Conservation (phyloP, 2,329 filamentous ascomycete species). For the Fusarium chlamydosporum region DNA sequence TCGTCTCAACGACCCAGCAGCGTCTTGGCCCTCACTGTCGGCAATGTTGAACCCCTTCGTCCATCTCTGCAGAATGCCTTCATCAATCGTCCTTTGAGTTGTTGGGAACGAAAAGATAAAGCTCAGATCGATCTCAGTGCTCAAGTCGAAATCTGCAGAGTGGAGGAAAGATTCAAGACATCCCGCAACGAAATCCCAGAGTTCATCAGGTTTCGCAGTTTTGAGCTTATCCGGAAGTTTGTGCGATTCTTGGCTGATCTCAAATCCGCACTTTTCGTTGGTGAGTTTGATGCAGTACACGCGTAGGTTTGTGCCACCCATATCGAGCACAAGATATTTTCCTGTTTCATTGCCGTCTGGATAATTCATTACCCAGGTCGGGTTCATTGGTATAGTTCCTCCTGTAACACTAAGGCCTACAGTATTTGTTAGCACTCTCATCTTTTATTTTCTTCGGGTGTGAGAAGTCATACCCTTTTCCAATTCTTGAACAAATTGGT, state of each 20-base stretch:
- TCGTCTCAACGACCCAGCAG: slow-evolving; percentile 87
- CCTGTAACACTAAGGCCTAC: slow-evolving; percentile 7
- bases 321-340: slow-evolving; percentile 5
- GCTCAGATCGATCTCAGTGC: slow-evolving; percentile 55
- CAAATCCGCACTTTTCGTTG: neutral
- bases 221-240: slow-evolving; percentile 10
- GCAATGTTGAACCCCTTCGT: slow-evolving; percentile 97
- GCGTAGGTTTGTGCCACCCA: slow-evolving; percentile 19
- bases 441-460: accelerated
- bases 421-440: neutral
- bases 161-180: neutral
- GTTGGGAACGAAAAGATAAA: slow-evolving; percentile 98
- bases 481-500: slow-evolving; percentile 12
- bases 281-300: slow-evolving; percentile 1
- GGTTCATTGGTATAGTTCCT: slow-evolving; percentile 20
- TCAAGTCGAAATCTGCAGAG: neutral
- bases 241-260: neutral
- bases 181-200: slow-evolving; percentile 16
- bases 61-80: slow-evolving; percentile 93
- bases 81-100: slow-evolving; percentile 91
- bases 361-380: slow-evolving; percentile 26
- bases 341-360: slow-evolving; percentile 12
- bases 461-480: neutral
- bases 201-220: neutral
- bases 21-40: slow-evolving; percentile 90